Conservation (phyloP, 1,139 yeast species). For the Protomyces pachydermus region DNA sequence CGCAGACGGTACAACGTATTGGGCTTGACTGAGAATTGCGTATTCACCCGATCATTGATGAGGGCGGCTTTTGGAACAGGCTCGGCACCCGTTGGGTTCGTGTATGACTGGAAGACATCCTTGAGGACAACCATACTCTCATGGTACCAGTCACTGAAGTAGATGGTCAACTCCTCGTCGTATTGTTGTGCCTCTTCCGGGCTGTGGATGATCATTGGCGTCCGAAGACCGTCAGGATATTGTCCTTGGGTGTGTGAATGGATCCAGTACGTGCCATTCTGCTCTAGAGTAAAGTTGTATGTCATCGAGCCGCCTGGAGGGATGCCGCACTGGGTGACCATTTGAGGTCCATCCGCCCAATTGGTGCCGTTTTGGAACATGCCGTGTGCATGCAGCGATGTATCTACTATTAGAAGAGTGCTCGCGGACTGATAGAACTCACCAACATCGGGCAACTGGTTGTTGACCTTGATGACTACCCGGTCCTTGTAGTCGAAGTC, state of each 20-base stretch:
- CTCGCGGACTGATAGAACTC: neutral
- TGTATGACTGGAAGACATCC: constrained; percentile 53
- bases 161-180: constrained; percentile 55
- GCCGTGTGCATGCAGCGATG: constrained; percentile 77
- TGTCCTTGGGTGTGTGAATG: constrained; percentile 84
- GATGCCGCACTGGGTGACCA: constrained; percentile 73
- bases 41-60: constrained; percentile 70
- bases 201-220: constrained; percentile 65
- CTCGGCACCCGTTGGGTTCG: constrained; percentile 95
- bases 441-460: constrained; percentile 53
- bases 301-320: constrained; percentile 67
- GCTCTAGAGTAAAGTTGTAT: constrained; percentile 76
- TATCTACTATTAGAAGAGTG: constrained; percentile 35
- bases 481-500: constrained; percentile 70
- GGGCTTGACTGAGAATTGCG: constrained; percentile 66
- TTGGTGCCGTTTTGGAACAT: constrained; percentile 68
- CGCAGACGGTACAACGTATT: constrained; percentile 74
- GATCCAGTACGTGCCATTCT: constrained; percentile 89
- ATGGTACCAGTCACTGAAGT: constrained; percentile 75
- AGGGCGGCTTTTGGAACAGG: constrained; percentile 59
- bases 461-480: constrained; percentile 61
- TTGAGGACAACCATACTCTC: constrained; percentile 48
- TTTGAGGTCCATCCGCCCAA: constrained; percentile 84
- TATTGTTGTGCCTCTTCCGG: constrained; percentile 51
- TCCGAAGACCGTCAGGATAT: constrained; percentile 90